phyloP scores from a whole-genome alignment of 148 eudicot genomes.

The Rhododendron vialii region DNA sequence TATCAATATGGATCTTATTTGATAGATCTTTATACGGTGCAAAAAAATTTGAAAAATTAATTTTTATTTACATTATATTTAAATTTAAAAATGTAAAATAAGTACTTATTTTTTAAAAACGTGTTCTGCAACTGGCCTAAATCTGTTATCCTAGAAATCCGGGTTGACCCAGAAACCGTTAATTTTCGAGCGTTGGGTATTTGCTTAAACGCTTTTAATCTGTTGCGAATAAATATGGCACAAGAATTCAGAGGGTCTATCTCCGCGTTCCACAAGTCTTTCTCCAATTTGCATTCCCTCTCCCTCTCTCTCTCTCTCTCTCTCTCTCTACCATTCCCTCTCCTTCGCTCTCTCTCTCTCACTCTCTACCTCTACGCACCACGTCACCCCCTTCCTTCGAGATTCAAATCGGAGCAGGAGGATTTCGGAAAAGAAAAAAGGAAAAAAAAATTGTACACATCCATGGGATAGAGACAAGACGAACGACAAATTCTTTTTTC shows the following conservation, averaged over 20 bases:
- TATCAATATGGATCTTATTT: too few relatives aligned
- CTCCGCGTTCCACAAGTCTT: background rate
- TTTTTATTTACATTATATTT: too few relatives aligned
- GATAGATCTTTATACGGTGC: too few relatives aligned
- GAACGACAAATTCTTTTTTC: background rate
- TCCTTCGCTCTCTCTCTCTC: background rate
- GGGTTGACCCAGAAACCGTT: too few relatives aligned
- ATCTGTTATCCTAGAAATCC: too few relatives aligned
- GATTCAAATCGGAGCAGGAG: background rate
- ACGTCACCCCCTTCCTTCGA: background rate
- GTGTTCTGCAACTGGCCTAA: too few relatives aligned
- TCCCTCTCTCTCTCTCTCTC: background rate
- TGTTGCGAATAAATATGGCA: background rate
- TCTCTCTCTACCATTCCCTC: background rate
- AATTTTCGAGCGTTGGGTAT: too few relatives aligned
- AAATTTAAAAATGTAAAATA: too few relatives aligned
- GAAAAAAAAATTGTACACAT: background rate
- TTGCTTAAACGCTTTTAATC: too few relatives aligned
- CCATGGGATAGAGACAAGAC: background rate
- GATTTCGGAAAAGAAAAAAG: background rate
- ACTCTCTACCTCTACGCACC: background rate
- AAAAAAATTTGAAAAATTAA: too few relatives aligned
- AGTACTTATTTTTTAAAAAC: too few relatives aligned
- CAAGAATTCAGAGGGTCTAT: background rate
- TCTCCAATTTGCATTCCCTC: background rate